Base-by-base conservation (phyloP, 108 stramenopile genomes). In the Pinguiococcus pyrenoidosus region DNA sequence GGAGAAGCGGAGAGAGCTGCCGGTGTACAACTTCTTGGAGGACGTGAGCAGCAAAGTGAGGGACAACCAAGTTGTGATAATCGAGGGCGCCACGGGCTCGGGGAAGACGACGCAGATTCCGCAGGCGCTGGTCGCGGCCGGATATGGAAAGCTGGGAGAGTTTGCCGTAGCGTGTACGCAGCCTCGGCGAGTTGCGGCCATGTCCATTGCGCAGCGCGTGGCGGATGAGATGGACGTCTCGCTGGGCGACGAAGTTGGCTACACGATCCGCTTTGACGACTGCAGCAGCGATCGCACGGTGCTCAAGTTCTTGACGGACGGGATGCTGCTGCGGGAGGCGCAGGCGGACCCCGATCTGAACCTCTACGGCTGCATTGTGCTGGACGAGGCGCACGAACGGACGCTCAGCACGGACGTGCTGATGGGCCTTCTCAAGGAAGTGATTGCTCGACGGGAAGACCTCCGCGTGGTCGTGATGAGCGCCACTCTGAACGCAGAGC, bases 381-480 rank as follows among this genome's bases (percentile, higher is more conserved):
- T 99, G 14, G 97, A 99, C 71, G 97, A 99, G 73, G 88, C 88
- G 37, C 97, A 99, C 75, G 97, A 99, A 73, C 67, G 97, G 5
- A 96, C 97, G 0, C 56, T 99, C 56, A 76, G 89, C 6, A 99
- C 97, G 5, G 97, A 99, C 65, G 87, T 99, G n/a, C 72, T 99
- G 39, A 94, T 96, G 92, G 97, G 97, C 4, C 67, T 99, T 9
- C 66, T 99, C 33, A 91, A 90, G 82, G 92, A 96, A 58, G 56
- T 96, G 27, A 58, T 96, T 43, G 82, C 82, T 77, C 48, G 78
- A 69, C 14, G 8, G 49, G 46, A 59, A 43, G 89, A 95, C 54
- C 63, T 99, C 51, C 85, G 89, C 58, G 73, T 96, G 24, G 89
- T 99, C 17, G 90, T 99, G 37, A 99, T 99, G 97, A 73, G 71